Base-by-base conservation (phyloP, 768 basidiomycete genomes). In the Leccinum uliginosum region DNA sequence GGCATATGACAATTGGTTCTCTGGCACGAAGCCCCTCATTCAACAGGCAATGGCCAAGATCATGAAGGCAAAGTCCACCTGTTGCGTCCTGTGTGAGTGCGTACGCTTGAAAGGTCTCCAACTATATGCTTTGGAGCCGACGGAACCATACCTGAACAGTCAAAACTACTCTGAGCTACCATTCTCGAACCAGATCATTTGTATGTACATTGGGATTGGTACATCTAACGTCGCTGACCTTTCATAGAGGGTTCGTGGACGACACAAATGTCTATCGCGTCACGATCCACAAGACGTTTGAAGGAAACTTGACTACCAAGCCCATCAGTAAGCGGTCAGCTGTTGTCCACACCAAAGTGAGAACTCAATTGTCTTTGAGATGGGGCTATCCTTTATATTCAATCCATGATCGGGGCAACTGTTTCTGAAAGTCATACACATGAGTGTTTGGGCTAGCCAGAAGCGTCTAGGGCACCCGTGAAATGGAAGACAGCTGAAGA, bases 401-500 rank as follows among this genome's bases (percentile, higher is more conserved):
- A 98, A 98, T 75, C 97, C 97, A 62, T 89, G 97, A 52, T 97
- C 97, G 26, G 97, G 97, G 26, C 97, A 99, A 67, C 75, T 98
- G 34, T 98, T 98, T 86, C 74, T 99, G 73, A 99, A 99, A 79
- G 89, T 99, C 74, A 99, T 99, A 59, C 97, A 99, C 72, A 99
- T 97, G 3, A 98, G 95, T 67, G 97, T 98, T n/a, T 99, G 97
- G 97, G 97, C 97, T 55, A 97, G 97, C 67, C 97, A 99, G 74
- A 99, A 99, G 74, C 97, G 97, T 87, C 85, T 99, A 50, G 97
- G 97, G 56, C 97, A 99, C 82, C 98, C 50, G 97, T 97, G 35
- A 99, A 98, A 76, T 98, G 97, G 95, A 97, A 97, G 78, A 98
- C 96, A 6, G 97, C 97, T 17, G 97, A 99, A 85, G 97, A 99